These are phyloP conservation scores for Dactylellina haptotyla DNA, from an alignment of 2,329 filamentous ascomycete species.

Conservation along the genomic window DNA sequence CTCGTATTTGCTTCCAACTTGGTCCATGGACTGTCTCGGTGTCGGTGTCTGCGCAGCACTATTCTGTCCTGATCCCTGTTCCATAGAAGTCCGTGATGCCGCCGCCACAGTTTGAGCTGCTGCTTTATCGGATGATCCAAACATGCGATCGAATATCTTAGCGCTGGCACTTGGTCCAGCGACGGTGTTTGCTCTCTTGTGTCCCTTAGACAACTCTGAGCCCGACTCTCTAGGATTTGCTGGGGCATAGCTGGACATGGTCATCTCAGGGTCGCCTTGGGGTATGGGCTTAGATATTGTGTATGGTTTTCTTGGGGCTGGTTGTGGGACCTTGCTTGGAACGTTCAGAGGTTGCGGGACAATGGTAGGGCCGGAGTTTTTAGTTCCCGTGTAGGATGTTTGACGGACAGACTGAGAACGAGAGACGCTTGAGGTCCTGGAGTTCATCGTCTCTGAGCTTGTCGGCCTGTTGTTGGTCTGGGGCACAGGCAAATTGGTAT, in stretches of 20 bases:
- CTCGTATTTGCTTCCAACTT: constrained; percentile 73
- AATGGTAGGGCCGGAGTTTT: constrained; percentile 20
- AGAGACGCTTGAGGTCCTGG: constrained; percentile 41
- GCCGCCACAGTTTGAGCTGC: constrained; percentile 39
- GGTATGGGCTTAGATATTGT: constrained; percentile 75
- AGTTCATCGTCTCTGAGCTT: constrained; percentile 40
- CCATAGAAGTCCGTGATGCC: constrained; percentile 58
- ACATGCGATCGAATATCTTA: constrained; percentile 71
- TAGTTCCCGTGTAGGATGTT: constrained; percentile 38
- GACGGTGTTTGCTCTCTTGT: constrained; percentile 76
- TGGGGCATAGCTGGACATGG: constrained; percentile 68
- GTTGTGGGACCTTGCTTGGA: constrained; percentile 89
- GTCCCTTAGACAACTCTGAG: constrained; percentile 65
- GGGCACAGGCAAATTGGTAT: constrained; percentile 32
- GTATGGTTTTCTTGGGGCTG: constrained; percentile 73
- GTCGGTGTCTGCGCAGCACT: constrained; percentile 61
- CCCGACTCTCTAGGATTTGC: constrained; percentile 67
- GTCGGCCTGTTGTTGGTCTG: constrained; percentile 37
- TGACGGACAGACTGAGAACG: constrained; percentile 50
- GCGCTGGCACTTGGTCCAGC: constrained; percentile 70
- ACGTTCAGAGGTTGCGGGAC: constrained; percentile 61
- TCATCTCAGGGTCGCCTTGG: constrained; percentile 67
- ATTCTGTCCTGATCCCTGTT: constrained; percentile 60
- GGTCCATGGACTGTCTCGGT: constrained; percentile 75
- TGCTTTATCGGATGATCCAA: constrained; percentile 54